These are phyloP conservation scores for Yamadazyma endophytica DNA, from an alignment of 805 yeast species.

Conservation along the genomic window DNA sequence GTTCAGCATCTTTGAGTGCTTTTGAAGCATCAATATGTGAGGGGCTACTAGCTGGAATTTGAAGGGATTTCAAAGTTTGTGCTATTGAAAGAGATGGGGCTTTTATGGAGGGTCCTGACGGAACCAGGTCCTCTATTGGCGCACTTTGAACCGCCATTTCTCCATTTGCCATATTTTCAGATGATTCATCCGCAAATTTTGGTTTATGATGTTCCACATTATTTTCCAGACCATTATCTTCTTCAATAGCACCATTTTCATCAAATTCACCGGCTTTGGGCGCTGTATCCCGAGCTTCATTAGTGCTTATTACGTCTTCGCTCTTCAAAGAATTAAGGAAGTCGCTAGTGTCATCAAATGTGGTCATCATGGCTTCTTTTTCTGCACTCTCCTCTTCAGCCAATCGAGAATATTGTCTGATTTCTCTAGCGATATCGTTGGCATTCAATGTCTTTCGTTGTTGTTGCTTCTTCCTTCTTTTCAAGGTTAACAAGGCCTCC, in stretches of 20 bases:
- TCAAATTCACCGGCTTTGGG: not conserved
- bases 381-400: constrained; percentile 16
- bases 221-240: not conserved
- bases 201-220: too few relatives aligned
- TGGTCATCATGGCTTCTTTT: constrained; percentile 6
- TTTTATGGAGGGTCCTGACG: not conserved
- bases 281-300: not conserved
- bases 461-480: constrained; percentile 22
- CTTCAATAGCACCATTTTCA: constrained; percentile 1
- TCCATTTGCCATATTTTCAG: constrained; percentile 5
- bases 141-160: not conserved
- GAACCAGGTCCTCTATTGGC: not conserved
- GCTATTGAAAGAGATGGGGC: too few relatives aligned
- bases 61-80: not conserved
- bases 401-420: constrained; percentile 19
- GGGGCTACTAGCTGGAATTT: constrained; percentile 9
- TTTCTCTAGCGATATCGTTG: constrained; percentile 35
- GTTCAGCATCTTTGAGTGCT: constrained; percentile 24
- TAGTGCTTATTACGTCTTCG: constrained; percentile 1
- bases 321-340: constrained; percentile 24
- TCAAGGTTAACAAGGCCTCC: constrained; percentile 15
- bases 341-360: constrained; percentile 41
- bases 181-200: not conserved
- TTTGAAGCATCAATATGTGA: too few relatives aligned
- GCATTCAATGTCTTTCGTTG: constrained; percentile 23